These are phyloP conservation scores for Dimocarpus longan DNA, from an alignment of 345 rosid species.

Conservation along the genomic window DNA sequence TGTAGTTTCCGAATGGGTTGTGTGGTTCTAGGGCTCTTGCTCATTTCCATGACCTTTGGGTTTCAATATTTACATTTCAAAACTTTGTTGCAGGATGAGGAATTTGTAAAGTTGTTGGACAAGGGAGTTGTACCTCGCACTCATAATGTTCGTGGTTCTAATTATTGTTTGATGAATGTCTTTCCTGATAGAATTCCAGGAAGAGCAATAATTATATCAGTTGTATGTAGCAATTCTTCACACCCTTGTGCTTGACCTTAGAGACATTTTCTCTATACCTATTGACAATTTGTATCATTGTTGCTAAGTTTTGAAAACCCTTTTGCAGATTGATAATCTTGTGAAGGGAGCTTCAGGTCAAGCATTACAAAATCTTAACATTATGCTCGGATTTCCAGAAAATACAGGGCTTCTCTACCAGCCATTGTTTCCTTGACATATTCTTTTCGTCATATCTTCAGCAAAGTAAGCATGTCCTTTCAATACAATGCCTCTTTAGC, in stretches of 20 bases:
- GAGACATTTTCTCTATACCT: neutral
- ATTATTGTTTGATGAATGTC: conserved; percentile 82
- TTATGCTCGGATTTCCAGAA: conserved; percentile 92
- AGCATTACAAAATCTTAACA: conserved; percentile 90
- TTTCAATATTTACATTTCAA: neutral
- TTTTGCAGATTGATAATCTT: conserved; percentile 84
- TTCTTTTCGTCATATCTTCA: neutral
- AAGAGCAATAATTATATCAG: conserved; percentile 86
- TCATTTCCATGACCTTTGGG: neutral
- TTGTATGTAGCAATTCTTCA: conserved; percentile 53
- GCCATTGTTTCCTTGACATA: conserved; percentile 72
- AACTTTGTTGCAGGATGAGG: conserved; percentile 61
- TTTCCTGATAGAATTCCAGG: conserved; percentile 89
- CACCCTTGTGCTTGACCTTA: neutral
- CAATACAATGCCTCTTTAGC: neutral
- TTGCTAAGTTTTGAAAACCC: conserved; percentile 17
- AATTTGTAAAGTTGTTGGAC: conserved; percentile 71
- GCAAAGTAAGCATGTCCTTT: neutral
- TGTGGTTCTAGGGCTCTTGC: neutral
- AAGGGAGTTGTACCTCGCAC: conserved; percentile 82
- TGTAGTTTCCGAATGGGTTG: neutral
- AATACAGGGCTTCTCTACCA: conserved; percentile 72
- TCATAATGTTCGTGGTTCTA: conserved; percentile 86
- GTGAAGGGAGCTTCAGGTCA: conserved; percentile 99
- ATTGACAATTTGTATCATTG: neutral